These are phyloP conservation scores for Durusdinium trenchii DNA, from an alignment of 73 alveolate species.

Conservation along the genomic window DNA sequence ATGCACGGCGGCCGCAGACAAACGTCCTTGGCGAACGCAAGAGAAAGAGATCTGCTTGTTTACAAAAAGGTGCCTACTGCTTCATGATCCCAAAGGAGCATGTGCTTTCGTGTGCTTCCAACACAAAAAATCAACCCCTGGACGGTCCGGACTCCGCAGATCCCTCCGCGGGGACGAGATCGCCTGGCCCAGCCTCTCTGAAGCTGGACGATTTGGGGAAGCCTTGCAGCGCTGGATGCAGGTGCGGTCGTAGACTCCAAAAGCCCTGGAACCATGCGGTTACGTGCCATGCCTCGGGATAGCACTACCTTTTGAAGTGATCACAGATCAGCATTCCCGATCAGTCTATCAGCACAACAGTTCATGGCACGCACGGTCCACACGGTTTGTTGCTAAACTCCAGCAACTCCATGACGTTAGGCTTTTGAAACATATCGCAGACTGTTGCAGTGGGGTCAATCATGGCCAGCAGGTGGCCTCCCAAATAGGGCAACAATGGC, in stretches of 20 bases:
- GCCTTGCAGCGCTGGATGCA: conserved; percentile 26
- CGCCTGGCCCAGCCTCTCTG: conserved; percentile 17
- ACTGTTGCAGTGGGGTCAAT: too few species aligned
- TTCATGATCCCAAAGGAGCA: too few species aligned
- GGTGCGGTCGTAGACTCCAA: neutral
- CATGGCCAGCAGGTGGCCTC: too few species aligned
- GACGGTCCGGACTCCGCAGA: too few species aligned
- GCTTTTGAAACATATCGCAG: neutral
- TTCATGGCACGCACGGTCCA: neutral
- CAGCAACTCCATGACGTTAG: neutral
- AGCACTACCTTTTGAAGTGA: neutral
- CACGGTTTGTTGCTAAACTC: neutral
- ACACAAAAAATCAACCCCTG: neutral
- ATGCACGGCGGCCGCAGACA: too few species aligned
- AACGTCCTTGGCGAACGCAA: too few species aligned
- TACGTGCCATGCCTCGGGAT: neutral
- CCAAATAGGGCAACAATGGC: too few species aligned
- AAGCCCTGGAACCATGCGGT: neutral
- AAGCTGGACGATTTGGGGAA: neutral
- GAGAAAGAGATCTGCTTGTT: too few species aligned
- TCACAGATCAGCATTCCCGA: neutral
- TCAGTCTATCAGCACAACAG: neutral
- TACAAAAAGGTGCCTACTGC: too few species aligned
- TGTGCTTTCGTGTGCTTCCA: neutral
- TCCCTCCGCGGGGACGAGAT: conserved; percentile 39